Evolutionary conservation across 306 rosid genomes (phyloP).

Genomic region (Trichosanthes cucumerina): DNA sequence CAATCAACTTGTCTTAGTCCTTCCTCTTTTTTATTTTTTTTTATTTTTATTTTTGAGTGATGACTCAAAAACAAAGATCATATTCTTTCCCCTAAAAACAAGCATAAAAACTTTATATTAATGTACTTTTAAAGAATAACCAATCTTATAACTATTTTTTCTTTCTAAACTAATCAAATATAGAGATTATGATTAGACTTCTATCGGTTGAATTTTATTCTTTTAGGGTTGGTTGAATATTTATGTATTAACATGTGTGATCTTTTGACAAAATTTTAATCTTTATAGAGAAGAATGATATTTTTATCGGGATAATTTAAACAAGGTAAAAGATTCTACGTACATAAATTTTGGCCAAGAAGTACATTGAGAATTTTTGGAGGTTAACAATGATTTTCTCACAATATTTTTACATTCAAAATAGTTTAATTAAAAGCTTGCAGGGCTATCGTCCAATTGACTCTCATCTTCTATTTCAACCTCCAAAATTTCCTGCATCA

Average conservation of each 20-base stretch:
- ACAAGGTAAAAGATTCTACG: too few relatives aligned
- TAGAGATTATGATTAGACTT: neutral
- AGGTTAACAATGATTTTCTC: neutral
- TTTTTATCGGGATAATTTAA: too few relatives aligned
- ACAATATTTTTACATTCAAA: neutral
- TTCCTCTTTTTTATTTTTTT: neutral
- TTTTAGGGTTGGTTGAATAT: neutral
- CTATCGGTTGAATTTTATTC: too few relatives aligned
- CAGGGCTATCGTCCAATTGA: slow-evolving; percentile 94
- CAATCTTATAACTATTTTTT: neutral
- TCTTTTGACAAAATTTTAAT: neutral
- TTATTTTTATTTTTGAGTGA: neutral
- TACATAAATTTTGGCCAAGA: too few relatives aligned
- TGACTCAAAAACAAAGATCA: neutral
- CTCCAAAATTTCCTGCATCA: slow-evolving; percentile 77
- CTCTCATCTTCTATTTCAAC: slow-evolving; percentile 84
- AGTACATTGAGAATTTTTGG: too few relatives aligned
- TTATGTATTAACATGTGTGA: neutral
- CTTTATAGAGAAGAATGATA: too few relatives aligned
- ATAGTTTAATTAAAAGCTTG: slow-evolving; percentile 32
- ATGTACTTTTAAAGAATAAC: neutral
- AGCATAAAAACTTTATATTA: neutral
- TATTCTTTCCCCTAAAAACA: neutral
- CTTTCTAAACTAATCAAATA: neutral
- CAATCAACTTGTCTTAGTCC: neutral